phyloP scores from a whole-genome alignment of 78 protist species.

The Dictyostelium brefeldianum region DNA sequence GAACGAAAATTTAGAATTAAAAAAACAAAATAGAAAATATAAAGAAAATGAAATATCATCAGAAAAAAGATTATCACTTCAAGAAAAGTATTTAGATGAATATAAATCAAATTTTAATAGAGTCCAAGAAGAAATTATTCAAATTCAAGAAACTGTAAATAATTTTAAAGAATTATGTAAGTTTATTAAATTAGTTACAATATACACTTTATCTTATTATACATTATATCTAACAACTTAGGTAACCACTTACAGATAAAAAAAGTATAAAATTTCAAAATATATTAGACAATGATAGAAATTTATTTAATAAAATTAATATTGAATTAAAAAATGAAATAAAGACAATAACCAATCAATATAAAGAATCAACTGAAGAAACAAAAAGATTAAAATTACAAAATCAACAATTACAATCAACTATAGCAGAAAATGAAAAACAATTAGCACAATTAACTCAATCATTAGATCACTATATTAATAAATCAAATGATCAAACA shows the following conservation, averaged over 20 bases:
- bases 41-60: not conserved
- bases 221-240: too few relatives aligned
- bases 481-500: not conserved
- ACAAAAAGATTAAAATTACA: not conserved
- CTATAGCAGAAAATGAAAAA: not conserved
- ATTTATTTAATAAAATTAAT: not conserved
- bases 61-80: slow-evolving; percentile 3
- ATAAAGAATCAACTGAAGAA: not conserved
- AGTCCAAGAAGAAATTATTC: slow-evolving; percentile 18
- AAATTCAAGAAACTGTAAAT: not conserved
- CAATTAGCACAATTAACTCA: not conserved
- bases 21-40: not conserved
- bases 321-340: not conserved
- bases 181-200: too few relatives aligned
- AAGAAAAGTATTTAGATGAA: slow-evolving; percentile 33
- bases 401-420: not conserved
- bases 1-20: not conserved
- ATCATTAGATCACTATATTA: not conserved
- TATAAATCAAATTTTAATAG: slow-evolving; percentile 34
- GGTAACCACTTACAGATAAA: too few relatives aligned
- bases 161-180: slow-evolving; percentile 1
- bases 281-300: not conserved
- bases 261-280: not conserved
- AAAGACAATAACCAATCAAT: not conserved
- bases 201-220: too few relatives aligned